phyloP scores from a whole-genome alignment of 179 eudicot species.

The Camellia oleifera region DNA sequence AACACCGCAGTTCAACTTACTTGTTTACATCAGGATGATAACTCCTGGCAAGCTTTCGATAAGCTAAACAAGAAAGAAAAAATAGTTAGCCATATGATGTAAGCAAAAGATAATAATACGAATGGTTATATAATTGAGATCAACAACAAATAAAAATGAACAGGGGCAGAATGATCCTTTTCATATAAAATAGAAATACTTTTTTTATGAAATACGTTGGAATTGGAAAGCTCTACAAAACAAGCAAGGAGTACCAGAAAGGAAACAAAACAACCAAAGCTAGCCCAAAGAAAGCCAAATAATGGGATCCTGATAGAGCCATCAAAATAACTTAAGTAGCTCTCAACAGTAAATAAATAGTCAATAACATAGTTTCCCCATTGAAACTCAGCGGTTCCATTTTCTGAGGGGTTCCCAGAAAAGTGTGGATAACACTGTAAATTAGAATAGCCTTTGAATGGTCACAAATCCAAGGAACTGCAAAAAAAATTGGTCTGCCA shows the following conservation, averaged over 20 bases:
- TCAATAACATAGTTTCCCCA: background rate
- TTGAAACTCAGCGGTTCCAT: background rate
- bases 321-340: background rate
- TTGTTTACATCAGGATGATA: conserved; percentile 98
- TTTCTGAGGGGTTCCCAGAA: background rate
- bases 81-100: background rate
- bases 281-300: background rate
- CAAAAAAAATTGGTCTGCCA: no score
- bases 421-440: background rate
- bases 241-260: background rate
- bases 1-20: conserved; percentile 38
- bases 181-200: background rate
- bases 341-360: background rate
- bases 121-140: background rate
- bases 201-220: background rate
- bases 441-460: background rate
- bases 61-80: conserved; percentile 57
- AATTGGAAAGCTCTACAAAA: background rate
- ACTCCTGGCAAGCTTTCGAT: conserved; percentile 96
- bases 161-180: background rate
- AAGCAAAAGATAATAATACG: background rate
- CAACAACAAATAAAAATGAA: background rate
- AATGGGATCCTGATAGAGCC: background rate
- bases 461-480: background rate
- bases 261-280: background rate